Base-by-base conservation (phyloP, 139 green algal genomes). In the Coelastrella sp. region DNA sequence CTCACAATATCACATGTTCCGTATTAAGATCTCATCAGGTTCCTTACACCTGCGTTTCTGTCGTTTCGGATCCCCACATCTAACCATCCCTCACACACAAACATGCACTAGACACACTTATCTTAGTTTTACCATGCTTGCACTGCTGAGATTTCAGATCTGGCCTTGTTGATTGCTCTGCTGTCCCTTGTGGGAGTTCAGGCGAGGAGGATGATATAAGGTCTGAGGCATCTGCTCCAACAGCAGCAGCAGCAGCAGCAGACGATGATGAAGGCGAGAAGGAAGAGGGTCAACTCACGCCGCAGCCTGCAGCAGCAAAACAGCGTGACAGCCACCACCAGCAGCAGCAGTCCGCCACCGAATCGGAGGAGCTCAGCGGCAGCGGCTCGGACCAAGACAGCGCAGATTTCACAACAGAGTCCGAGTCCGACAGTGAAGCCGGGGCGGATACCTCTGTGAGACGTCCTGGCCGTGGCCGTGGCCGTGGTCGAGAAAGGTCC, bases 391-490 rank as follows among this genome's bases (percentile, higher is more conserved):
- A 83, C 12, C 7, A 83, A 8, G 76, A 63, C 76, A 83, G 76
- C 76, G 76, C 59, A 87, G 27, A 22, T 75, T 25, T 75, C 81
- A 76, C 81, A 25, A 63, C 81, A 60, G 81, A 87, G 61, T 85
- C 80, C 19, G 80, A 73, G 59, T 57, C 58, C n/a, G 80, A 85
- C 8, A 60, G 11, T 60, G 81, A 85, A 24, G 82, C 25, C 4
- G 82, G 12, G 17, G 63, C 61, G 20, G 61, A 56, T 27, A 20
- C 35, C 27, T 27, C 12, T n/a, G 61, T n/a, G 6, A 19, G 61
- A 56, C 15, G 49, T 24, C 35, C 14, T 14, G 61, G 82, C 10
- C 61, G 61, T 27, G 56, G 81, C 7, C 56, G 81, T 14, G 82
- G 82, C 7, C 19, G 82, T 8, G 82, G 63, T 27, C 24, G 63